Evolutionary conservation across 352 stramenopile genomes (phyloP), one percentile per base, ranked within the genome.

Genomic region (Phytophthora chlamydospora): DNA sequence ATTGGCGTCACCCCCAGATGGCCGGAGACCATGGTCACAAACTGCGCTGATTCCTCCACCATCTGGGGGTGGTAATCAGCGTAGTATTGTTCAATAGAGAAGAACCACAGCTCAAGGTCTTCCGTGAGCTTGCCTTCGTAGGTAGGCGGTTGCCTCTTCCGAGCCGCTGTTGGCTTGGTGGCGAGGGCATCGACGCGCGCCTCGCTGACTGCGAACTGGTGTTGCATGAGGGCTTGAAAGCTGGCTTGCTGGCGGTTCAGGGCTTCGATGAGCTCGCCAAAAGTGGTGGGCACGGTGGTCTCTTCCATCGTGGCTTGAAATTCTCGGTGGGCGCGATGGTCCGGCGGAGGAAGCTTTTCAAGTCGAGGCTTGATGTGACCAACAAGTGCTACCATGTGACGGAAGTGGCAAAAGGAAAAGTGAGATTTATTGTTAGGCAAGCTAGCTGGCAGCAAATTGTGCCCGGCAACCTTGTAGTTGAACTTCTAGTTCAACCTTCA

Each of bases 141-240:
- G 1, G n/a, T 35, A n/a, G 40, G 39, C 0, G 31, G 51, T 11
- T 58, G n/a, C 1, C 10, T 32, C 13, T 24, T 39, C 14, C 43
- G 34, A 27, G 32, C 40, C 31, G 27, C 40, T 42, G 39, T n/a
- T 58, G 40, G 29, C 10, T 32, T 19, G 3, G 39, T 14, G 13
- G 41, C 29, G 21, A 59, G 32, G 1, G 40, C 14, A 6, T 51
- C 51, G 17, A 51, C 3, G 29, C 19, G 40, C 7, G 40, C 40
- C 17, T 36, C 32, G 17, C 19, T 47, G 2, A n/a, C 51, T 10
- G 32, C 51, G 11, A 24, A 51, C 27, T 59, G 51, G 1, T 44
- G 13, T 8, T 59, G 16, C 39, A 59, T 51, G 6, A 36, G 12
- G 9, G 29, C 50, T 51, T 59, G 51, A 21, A 50, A 59, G 12